Conservation (phyloP, 2,329 filamentous ascomycete species). For the Venturia aucupariae region DNA sequence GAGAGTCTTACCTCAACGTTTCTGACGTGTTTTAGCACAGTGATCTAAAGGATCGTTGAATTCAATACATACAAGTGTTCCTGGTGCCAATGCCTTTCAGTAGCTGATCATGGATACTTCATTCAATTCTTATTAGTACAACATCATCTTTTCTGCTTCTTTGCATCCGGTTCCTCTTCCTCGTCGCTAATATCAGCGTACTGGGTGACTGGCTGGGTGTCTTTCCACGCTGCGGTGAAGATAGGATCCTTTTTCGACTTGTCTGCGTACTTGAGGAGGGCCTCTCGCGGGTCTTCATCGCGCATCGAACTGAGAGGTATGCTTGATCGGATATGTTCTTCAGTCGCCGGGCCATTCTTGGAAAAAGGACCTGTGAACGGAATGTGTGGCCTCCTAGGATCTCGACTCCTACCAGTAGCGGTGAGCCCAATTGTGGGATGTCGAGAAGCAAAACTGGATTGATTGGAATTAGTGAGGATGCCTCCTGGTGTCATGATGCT, state of each 20-base stretch:
- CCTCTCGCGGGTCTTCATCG: slow-evolving; percentile 91
- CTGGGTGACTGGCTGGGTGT: slow-evolving; percentile 84
- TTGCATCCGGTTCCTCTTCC: slow-evolving; percentile 64
- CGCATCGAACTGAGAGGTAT: slow-evolving; percentile 88
- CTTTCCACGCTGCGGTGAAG: slow-evolving; percentile 88
- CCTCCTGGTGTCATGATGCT: slow-evolving; percentile 58
- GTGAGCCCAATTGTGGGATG: slow-evolving; percentile 67
- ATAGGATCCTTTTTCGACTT: slow-evolving; percentile 86
- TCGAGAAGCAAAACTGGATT: slow-evolving; percentile 44
- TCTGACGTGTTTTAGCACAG: neutral
- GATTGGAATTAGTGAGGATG: slow-evolving; percentile 40
- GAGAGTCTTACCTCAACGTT: neutral
- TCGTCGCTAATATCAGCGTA: slow-evolving; percentile 86
- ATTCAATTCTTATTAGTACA: neutral
- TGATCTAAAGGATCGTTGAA: too few relatives aligned
- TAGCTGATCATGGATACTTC: neutral
- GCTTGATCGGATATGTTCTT: slow-evolving; percentile 76
- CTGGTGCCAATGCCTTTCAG: neutral
- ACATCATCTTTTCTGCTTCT: slow-evolving; percentile 15
- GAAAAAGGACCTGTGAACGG: slow-evolving; percentile 82
- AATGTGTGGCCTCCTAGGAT: slow-evolving; percentile 77
- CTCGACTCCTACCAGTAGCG: slow-evolving; percentile 64
- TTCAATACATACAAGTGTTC: neutral
- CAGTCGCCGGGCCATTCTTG: slow-evolving; percentile 74
- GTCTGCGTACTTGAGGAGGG: slow-evolving; percentile 88